Evolutionary conservation across 306 rosid species (phyloP).

Genomic region (Arachis stenosperma): DNA sequence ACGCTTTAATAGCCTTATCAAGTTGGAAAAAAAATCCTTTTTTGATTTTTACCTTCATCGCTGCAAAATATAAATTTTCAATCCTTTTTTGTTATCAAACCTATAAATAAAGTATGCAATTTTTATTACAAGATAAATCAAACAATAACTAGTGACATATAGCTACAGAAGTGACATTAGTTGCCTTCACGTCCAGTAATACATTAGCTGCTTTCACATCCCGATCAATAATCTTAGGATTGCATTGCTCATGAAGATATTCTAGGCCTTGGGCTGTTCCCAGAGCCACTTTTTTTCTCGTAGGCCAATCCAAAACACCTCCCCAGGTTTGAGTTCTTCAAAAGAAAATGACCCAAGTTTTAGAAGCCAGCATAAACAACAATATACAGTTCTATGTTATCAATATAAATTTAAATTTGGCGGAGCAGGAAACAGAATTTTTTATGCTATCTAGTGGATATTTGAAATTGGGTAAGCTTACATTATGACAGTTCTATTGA

Average conservation of each 20-base stretch:
- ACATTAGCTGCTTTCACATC: constrained; percentile 98
- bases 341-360: constrained; percentile 24
- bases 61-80: too few species aligned
- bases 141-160: too few species aligned
- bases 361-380: background rate
- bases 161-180: too few species aligned
- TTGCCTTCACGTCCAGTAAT: constrained; percentile 85
- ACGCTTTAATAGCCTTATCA: too few species aligned
- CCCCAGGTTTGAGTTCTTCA: constrained; percentile 86
- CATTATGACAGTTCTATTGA: constrained; percentile 19
- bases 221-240: constrained; percentile 95
- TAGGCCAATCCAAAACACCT: constrained; percentile 71
- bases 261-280: constrained; percentile 95
- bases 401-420: constrained; percentile 1
- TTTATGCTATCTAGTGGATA: background rate
- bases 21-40: too few species aligned
- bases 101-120: too few species aligned
- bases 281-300: constrained; percentile 79
- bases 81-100: too few species aligned
- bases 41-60: too few species aligned
- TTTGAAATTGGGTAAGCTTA: constrained; percentile 1
- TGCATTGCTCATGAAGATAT: constrained; percentile 93
- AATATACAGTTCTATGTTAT: constrained; percentile 22
- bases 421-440: constrained; percentile 6
- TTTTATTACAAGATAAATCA: too few species aligned